Conservation (phyloP, 2,329 filamentous ascomycete genomes). For the Phialophora macrospora region DNA sequence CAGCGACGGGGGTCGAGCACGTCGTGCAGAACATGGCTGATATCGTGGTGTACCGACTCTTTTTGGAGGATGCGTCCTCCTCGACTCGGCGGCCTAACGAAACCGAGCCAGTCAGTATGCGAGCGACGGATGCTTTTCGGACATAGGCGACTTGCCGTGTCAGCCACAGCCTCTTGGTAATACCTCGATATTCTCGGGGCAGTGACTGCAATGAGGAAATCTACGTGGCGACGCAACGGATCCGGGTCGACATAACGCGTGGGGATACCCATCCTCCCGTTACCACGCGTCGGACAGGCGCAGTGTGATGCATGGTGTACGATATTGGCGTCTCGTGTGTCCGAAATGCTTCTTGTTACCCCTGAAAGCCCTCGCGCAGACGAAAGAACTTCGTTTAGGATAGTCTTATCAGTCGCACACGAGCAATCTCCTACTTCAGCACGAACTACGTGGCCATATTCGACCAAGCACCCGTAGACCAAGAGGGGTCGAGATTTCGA, state of each 20-base stretch:
- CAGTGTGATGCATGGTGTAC: too few relatives aligned
- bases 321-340: too few relatives aligned
- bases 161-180: not conserved
- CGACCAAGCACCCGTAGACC: not conserved
- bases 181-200: not conserved
- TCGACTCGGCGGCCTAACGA: not conserved
- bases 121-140: not conserved
- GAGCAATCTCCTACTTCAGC: not conserved
- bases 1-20: not conserved
- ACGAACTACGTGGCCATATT: not conserved
- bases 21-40: too few relatives aligned
- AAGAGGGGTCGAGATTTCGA: not conserved
- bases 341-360: not conserved
- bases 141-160: slow-evolving; percentile 3
- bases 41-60: too few relatives aligned
- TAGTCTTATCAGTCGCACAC: slow-evolving; percentile 1
- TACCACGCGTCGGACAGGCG: too few relatives aligned
- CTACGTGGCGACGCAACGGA: not conserved
- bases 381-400: not conserved
- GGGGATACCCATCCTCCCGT: too few relatives aligned
- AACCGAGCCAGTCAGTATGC: not conserved
- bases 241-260: too few relatives aligned
- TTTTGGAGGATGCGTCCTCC: not conserved
- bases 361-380: not conserved
- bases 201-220: not conserved